Conservation (phyloP, 768 basidiomycete genomes). For the Mycena latifolia region DNA sequence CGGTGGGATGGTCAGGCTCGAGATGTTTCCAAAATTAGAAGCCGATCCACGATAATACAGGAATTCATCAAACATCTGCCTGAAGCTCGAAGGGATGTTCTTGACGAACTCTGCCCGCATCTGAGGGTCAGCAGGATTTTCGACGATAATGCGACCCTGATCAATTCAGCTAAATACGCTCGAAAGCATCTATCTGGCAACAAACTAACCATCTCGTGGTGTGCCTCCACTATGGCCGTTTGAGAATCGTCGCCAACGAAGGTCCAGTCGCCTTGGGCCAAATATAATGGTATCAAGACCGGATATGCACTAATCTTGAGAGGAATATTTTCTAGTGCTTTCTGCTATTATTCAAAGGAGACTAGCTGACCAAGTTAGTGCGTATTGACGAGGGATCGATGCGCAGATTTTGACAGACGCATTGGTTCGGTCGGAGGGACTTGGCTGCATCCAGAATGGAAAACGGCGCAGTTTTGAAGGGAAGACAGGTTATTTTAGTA, state of each 20-base stretch:
- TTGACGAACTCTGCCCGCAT: no score
- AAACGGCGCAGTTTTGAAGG: constrained; percentile 68
- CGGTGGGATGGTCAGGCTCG: constrained; percentile 3
- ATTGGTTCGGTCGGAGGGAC: constrained; percentile 49
- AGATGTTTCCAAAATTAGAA: constrained; percentile 20
- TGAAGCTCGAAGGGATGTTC: no score
- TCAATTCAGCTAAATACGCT: background rate
- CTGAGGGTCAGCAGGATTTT: constrained; percentile 2
- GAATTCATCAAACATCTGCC: background rate
- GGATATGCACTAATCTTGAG: constrained; percentile 70
- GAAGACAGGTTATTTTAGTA: constrained; percentile 65
- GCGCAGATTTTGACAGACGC: constrained; percentile 49
- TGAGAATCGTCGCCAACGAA: constrained; percentile 8
- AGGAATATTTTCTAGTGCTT: background rate
- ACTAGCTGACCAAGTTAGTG: constrained; percentile 54
- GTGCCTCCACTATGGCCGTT: constrained; percentile 50
- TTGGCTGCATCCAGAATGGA: constrained; percentile 54
- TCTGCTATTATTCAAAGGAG: constrained; percentile 19
- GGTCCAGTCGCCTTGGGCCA: constrained; percentile 59
- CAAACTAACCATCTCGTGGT: constrained; percentile 43
- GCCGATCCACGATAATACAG: constrained; percentile 1
- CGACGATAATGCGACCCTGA: constrained; percentile 29
- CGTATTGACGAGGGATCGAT: constrained; percentile 60
- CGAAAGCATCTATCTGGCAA: background rate
- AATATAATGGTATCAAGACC: constrained; percentile 73